Evolutionary conservation across 495 filamentous ascomycete genomes (phyloP), one percentile per base, ranked within the genome.

Genomic region (Talaromyces thailandensis): DNA sequence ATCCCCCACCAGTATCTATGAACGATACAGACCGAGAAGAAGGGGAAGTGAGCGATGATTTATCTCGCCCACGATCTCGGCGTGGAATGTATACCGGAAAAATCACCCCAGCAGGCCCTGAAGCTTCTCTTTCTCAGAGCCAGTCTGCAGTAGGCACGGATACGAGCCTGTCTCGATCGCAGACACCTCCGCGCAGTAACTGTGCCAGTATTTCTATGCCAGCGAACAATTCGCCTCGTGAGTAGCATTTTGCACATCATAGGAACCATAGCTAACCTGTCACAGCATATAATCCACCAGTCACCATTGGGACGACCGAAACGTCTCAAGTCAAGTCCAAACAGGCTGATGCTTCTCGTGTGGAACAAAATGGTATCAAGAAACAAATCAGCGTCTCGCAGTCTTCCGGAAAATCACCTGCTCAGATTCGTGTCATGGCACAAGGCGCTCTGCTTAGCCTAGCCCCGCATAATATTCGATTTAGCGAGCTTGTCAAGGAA

Each of bases 371-470:
- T 9, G 26, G 14, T 9, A 14, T 11, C 3, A 25, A 3, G 4
- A 57, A 28, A 3, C 9, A 25, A 26, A 55, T 9, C 11, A 55
- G 14, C 16, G 3, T 28, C 6, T 60, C 59, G 5, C 25, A 48
- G 24, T 25, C 50, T 52, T 14, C 23, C 25, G 53, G 53, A 0
- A 74, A 70, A 35, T 66, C 77, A 2, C 63, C 64, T 12, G 65
- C 70, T 18, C 83, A 87, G 64, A 78, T 84, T 40, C 86, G 83
- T 58, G 84, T 86, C 62, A 83, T 87, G 65, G 89, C 89, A 5
- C 82, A 87, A 65, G 81, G 84, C 35, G 88, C 90, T 57, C 78
- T 93, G 21, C 74, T 87, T 16, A 79, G 84, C 43, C 69, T 93
- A 26, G 81, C 78, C 62, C 81, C 84, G 35, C 75, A 87, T 37